A percentile compares a stretch with the other conserved stretches of the same genome.
phyloP scores from a whole-genome alignment of 2,329 filamentous ascomycete genomes.

The Chaetothyriales sp. region DNA sequence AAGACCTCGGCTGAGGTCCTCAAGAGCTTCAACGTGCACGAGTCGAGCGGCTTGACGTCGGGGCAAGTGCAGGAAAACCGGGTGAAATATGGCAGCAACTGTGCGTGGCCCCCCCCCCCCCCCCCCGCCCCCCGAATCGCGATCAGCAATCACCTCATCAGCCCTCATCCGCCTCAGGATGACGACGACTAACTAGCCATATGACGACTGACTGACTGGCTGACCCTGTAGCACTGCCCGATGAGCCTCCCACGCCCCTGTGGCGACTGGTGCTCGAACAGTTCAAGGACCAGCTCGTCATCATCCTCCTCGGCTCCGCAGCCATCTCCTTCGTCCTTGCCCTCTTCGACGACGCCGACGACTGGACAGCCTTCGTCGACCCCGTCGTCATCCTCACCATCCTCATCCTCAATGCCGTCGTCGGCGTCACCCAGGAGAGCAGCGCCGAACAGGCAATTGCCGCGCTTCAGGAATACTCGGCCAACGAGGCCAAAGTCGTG shows the following conservation, averaged over 20 bases:
- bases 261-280: conserved; percentile 97
- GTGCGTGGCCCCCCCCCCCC: conserved; percentile 24
- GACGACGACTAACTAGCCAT: conserved; percentile 1
- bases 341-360: conserved; percentile 81
- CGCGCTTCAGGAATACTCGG: conserved; percentile 95
- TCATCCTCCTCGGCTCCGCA: conserved; percentile 86
- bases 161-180: too few relatives aligned
- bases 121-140: too few relatives aligned
- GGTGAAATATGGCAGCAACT: conserved; percentile 41
- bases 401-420: conserved; percentile 87
- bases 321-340: conserved; percentile 87
- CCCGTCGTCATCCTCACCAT: conserved; percentile 94
- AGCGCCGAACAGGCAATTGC: conserved; percentile 98
- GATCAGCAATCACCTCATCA: too few relatives aligned
- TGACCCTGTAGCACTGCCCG: conserved; percentile 47
- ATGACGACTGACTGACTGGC: conserved; percentile 12
- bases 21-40: conserved; percentile 38
- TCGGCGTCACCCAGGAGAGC: conserved; percentile 96
- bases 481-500: conserved; percentile 89
- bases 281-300: conserved; percentile 96
- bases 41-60: conserved; percentile 37
- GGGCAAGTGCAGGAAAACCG: conserved; percentile 34
- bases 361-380: conserved; percentile 95
- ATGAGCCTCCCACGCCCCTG: conserved; percentile 88
- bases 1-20: conserved; percentile 38